Evolutionary conservation across 2,329 filamentous ascomycete species (phyloP).

Genomic region (Myriosclerotinia scirpicola): DNA sequence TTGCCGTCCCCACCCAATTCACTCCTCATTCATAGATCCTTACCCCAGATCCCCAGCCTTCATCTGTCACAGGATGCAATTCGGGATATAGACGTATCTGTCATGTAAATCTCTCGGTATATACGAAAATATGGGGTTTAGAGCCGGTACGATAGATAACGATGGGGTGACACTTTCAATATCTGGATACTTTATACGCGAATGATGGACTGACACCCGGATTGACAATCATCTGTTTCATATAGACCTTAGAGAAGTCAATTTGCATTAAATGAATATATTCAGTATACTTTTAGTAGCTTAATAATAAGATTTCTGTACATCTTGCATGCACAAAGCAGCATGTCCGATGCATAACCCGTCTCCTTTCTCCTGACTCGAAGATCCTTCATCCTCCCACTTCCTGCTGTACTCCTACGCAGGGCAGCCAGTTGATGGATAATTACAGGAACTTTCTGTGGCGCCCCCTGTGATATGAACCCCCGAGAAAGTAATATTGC

Average conservation of each 20-base stretch:
- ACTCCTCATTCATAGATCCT: background rate
- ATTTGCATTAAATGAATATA: background rate
- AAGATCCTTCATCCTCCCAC: background rate
- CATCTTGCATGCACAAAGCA: background rate
- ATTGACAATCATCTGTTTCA: background rate
- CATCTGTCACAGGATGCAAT: background rate
- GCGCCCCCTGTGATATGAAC: slow-evolving; percentile 39
- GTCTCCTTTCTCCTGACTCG: background rate
- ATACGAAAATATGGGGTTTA: background rate
- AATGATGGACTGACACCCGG: background rate
- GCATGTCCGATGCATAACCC: background rate
- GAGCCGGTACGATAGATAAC: background rate
- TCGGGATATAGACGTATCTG: background rate
- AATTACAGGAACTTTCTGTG: slow-evolving; percentile 37
- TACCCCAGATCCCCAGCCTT: background rate
- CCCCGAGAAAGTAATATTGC: slow-evolving; percentile 42
- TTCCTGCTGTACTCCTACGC: slow-evolving; percentile 10
- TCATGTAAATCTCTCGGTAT: background rate
- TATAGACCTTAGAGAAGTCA: background rate
- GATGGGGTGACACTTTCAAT: background rate
- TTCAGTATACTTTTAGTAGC: background rate
- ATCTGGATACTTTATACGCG: background rate
- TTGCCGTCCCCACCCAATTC: background rate
- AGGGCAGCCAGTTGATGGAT: slow-evolving; percentile 36
- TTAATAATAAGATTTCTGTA: background rate